phyloP scores from a whole-genome alignment of 2,329 filamentous ascomycete genomes.

The Rhynchosporium graminicola region DNA sequence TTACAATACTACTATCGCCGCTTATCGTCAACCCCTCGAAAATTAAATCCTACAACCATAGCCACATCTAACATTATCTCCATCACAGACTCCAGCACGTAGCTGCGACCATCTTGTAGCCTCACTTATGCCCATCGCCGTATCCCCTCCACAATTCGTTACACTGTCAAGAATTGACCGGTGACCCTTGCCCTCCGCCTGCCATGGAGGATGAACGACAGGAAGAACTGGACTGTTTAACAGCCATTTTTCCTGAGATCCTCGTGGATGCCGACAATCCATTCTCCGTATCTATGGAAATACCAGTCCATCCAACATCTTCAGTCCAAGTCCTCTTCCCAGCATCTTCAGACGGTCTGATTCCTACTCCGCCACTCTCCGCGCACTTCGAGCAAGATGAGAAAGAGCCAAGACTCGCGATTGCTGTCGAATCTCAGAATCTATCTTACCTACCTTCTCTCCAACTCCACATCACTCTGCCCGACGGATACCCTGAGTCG shows the following conservation, averaged over 20 bases:
- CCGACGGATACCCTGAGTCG: conserved; percentile 57
- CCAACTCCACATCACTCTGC: conserved; percentile 54
- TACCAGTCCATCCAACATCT: conserved; percentile 56
- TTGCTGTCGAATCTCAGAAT: conserved; percentile 34
- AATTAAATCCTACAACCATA: conserved; percentile 6
- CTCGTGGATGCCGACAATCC: conserved; percentile 46
- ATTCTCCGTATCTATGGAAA: conserved; percentile 53
- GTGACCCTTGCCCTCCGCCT: conserved; percentile 35
- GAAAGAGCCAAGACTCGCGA: conserved; percentile 19
- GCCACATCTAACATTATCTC: conserved; percentile 12
- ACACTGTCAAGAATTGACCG: conserved; percentile 31
- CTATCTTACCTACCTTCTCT: conserved; percentile 57
- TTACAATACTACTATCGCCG: no score
- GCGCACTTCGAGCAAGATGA: conserved; percentile 28
- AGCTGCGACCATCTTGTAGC: conserved; percentile 6
- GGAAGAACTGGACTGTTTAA: conserved; percentile 60
- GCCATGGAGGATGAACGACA: conserved; percentile 64
- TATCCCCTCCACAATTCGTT: conserved; percentile 26
- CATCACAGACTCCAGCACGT: not conserved
- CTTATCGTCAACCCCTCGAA: not conserved
- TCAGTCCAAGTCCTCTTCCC: conserved; percentile 61
- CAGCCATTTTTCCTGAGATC: conserved; percentile 69
- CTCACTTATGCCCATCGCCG: conserved; percentile 29
- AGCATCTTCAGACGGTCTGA: conserved; percentile 44
- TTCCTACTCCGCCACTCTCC: conserved; percentile 36